Evolutionary conservation across 1,284 basidiomycete genomes (phyloP).

Genomic region (Tetrapyrgos nigripes): DNA sequence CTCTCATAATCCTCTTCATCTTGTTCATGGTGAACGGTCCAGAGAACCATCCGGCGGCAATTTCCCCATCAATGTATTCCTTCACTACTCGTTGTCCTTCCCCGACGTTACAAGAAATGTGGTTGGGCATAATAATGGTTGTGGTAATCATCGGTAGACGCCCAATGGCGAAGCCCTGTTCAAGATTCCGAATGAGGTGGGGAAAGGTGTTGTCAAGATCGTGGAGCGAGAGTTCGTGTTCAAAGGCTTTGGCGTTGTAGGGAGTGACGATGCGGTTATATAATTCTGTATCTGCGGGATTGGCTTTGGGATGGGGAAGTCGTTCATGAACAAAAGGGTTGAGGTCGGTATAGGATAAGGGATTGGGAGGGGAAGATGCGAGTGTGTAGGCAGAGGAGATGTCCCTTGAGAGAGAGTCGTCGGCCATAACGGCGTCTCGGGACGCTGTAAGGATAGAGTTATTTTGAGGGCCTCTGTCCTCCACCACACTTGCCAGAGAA

Average conservation of each 20-base stretch:
- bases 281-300: not conserved
- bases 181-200: constrained; percentile 10
- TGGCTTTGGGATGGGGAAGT: not conserved
- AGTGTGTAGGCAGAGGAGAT: too few relatives aligned
- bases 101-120: constrained; percentile 8
- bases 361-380: not conserved
- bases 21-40: constrained; percentile 16
- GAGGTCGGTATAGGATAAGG: not conserved
- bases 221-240: not conserved
- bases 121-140: constrained; percentile 15
- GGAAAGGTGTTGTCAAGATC: not conserved
- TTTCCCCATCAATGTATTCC: constrained; percentile 12
- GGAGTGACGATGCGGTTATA: constrained; percentile 9
- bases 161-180: constrained; percentile 21
- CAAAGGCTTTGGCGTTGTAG: constrained; percentile 14
- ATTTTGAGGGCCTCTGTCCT: too few relatives aligned
- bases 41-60: constrained; percentile 7
- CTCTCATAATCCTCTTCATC: constrained; percentile 7
- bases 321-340: not conserved
- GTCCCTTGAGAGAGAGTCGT: not conserved
- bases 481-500: not conserved
- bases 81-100: constrained; percentile 3
- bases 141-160: constrained; percentile 8
- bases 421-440: too few relatives aligned
- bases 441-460: too few relatives aligned